Base-by-base conservation (phyloP, 768 basidiomycete species). In the Leccinum obscurum region DNA sequence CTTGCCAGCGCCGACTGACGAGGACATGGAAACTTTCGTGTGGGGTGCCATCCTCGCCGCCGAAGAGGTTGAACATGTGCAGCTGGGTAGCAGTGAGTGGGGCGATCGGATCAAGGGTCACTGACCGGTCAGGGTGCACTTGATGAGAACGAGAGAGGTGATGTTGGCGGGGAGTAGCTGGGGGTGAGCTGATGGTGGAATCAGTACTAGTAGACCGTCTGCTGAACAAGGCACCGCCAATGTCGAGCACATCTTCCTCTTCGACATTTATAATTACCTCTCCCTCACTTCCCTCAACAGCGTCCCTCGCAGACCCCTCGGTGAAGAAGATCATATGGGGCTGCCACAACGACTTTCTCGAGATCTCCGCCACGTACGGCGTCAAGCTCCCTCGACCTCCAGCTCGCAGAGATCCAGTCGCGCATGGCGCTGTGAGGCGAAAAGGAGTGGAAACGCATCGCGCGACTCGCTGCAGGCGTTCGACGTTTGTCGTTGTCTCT, bases 271-370 rank as follows among this genome's bases (percentile, higher is more conserved):
- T 24, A 24, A 24, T 24, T 24, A 26, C 28, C 28, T 30, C 57
- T 30, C 30, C 30, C 66, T 77, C 54, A 52, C 8, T 1, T 39
- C 63, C 1, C 61, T 54, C 35, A 54, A 64, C 8, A 59, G 62
- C n/a, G 37, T 39, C 37, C 37, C 37, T 39, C 55, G 62, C 60
- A 24, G 66, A 73, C 39, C 64, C 68, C 14, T 34, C 51, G 2
- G 62, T 77, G 37, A 67, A 69, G 32, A 80, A 80, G 64, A 62
- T 80, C 62, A 75, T 77, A 60, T 80, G 76, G 73, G 79, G 80
- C 62, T 78, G 77, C 11, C 70, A 77, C 2, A 75, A 74, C 65
- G 79, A 80, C 64, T 77, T 66, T 65, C 64, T 74, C 48, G 78
- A 79, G 61, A 66, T 80, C 6, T 61, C 30, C 9, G 55, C 68